These are phyloP conservation scores for Microthyrium microscopicum DNA, from an alignment of 2,329 filamentous ascomycete genomes.

Conservation along the genomic window DNA sequence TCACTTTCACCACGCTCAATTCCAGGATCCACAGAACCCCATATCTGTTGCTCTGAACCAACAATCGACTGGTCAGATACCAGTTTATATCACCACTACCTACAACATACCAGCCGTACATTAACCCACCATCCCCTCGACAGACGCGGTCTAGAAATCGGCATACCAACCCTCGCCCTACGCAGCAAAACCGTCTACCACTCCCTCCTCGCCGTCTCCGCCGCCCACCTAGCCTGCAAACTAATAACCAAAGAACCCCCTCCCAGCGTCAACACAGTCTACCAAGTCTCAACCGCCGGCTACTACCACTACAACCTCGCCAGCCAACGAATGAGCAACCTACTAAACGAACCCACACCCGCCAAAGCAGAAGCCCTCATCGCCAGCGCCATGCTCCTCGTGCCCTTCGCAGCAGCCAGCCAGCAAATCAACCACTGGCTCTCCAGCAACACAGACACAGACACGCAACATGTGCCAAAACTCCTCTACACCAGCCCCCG, in stretches of 20 bases:
- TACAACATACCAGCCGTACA: slow-evolving; percentile 9
- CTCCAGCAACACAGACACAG: slow-evolving; percentile 2
- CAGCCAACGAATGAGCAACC: slow-evolving; percentile 11
- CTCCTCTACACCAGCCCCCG: slow-evolving; percentile 5
- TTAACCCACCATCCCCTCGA: slow-evolving; percentile 5
- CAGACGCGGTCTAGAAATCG: slow-evolving; percentile 3
- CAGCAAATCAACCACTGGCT: slow-evolving; percentile 10
- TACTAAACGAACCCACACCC: slow-evolving; percentile 6
- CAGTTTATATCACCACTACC: slow-evolving; percentile 9
- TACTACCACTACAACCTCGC: slow-evolving; percentile 11
- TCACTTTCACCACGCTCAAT: background rate
- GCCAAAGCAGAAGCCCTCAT: slow-evolving; percentile 10
- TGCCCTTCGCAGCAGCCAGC: slow-evolving; percentile 9
- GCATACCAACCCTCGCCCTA: slow-evolving; percentile 8
- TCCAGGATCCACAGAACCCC: background rate
- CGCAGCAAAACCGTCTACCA: slow-evolving; percentile 8
- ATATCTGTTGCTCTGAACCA: background rate
- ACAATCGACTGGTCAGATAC: slow-evolving; percentile 2
- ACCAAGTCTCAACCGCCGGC: slow-evolving; percentile 9
- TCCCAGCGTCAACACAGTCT: slow-evolving; percentile 5
- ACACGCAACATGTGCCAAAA: background rate
- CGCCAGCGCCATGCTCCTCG: slow-evolving; percentile 9
- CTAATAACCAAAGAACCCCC: slow-evolving; percentile 9
- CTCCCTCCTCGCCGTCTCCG: slow-evolving; percentile 9
- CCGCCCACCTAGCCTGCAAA: slow-evolving; percentile 8